A percentile compares a stretch with the other conserved stretches of the same genome.
phyloP scores from a whole-genome alignment of 2,329 filamentous ascomycete genomes.

The Trichoderma citrinoviride region DNA sequence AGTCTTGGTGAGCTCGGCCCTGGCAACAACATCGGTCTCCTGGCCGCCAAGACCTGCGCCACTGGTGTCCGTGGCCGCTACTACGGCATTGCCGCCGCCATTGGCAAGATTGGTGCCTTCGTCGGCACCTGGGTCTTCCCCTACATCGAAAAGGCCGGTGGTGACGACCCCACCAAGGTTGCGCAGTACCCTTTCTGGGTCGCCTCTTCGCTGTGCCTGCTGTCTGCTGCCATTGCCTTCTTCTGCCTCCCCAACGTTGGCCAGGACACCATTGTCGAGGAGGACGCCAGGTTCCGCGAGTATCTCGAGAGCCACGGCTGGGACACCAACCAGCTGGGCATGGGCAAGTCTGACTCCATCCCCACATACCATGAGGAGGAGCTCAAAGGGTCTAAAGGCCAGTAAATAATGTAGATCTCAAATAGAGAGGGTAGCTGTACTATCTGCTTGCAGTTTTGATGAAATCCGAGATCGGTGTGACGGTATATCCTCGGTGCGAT shows the following conservation, averaged over 20 bases:
- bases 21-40: slow-evolving; percentile 85
- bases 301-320: slow-evolving; percentile 74
- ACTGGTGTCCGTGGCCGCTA: slow-evolving; percentile 79
- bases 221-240: slow-evolving; percentile 59
- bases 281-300: slow-evolving; percentile 72
- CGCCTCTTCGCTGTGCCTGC: slow-evolving; percentile 71
- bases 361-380: slow-evolving; percentile 17
- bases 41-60: slow-evolving; percentile 83
- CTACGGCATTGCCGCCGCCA: slow-evolving; percentile 68
- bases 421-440: neutral
- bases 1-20: slow-evolving; percentile 61
- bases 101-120: slow-evolving; percentile 79
- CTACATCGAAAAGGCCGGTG: slow-evolving; percentile 63
- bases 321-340: slow-evolving; percentile 60
- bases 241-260: slow-evolving; percentile 73
- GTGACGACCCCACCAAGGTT: slow-evolving; percentile 49
- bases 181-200: slow-evolving; percentile 92
- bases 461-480: neutral
- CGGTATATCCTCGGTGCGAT: neutral
- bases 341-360: slow-evolving; percentile 29
- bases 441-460: neutral
- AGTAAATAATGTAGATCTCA: neutral
- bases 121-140: slow-evolving; percentile 82
- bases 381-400: slow-evolving; percentile 12
- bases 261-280: slow-evolving; percentile 78